Percentiles rank a stretch among this genome's conserved stretches.
Evolutionary conservation across 2,329 filamentous ascomycete species (phyloP).

Genomic region (Aspergillus jensenii): DNA sequence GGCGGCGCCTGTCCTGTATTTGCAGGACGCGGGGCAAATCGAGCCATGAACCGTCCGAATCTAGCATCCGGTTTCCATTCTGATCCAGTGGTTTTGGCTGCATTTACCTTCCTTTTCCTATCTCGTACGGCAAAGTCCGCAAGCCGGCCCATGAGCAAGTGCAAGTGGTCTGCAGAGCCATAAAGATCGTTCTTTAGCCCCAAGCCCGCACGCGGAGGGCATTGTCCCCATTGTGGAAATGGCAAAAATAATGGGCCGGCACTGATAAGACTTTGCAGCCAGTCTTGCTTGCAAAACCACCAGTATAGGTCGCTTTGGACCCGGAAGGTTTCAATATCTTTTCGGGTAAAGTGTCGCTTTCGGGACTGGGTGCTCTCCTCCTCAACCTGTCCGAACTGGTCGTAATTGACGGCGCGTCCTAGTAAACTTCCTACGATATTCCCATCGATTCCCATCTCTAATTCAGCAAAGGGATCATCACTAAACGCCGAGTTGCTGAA

Average conservation of each 20-base stretch:
- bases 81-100: slow-evolving; percentile 59
- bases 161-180: slow-evolving; percentile 83
- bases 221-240: slow-evolving; percentile 79
- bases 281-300: slow-evolving; percentile 96
- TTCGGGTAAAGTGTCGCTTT: slow-evolving; percentile 41
- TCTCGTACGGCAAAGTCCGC: slow-evolving; percentile 77
- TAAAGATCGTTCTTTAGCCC: slow-evolving; percentile 77
- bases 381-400: slow-evolving; percentile 55
- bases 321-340: slow-evolving; percentile 77
- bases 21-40: slow-evolving; percentile 20
- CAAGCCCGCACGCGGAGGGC: slow-evolving; percentile 78
- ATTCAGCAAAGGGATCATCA: slow-evolving; percentile 43
- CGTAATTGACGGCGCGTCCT: slow-evolving; percentile 59
- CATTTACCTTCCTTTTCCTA: slow-evolving; percentile 71
- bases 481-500: slow-evolving; percentile 40
- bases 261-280: slow-evolving; percentile 85
- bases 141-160: slow-evolving; percentile 77
- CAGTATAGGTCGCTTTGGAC: slow-evolving; percentile 84
- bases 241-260: slow-evolving; percentile 80
- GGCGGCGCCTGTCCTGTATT: neutral
- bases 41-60: slow-evolving; percentile 43
- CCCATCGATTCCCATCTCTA: slow-evolving; percentile 54
- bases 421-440: slow-evolving; percentile 58
- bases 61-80: slow-evolving; percentile 56
- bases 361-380: slow-evolving; percentile 18